Conservation (phyloP, 441 rosid species). For the Pelargonium australe region DNA sequence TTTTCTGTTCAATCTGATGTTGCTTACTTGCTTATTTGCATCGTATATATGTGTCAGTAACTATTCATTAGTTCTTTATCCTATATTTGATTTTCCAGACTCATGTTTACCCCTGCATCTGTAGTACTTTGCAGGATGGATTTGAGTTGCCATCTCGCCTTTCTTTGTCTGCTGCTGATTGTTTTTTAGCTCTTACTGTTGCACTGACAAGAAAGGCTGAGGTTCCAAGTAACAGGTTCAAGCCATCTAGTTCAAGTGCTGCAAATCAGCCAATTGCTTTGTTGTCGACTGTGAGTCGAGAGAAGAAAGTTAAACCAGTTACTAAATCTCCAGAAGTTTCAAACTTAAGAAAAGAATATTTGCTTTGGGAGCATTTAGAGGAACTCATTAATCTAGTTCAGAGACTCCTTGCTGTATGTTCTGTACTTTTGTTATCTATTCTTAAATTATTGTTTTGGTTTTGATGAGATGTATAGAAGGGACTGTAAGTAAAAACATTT, state of each 20-base stretch:
- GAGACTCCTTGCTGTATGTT: conserved; percentile 61
- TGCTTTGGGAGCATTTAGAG: conserved; percentile 60
- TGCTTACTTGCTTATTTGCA: not conserved
- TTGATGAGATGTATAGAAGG: not conserved
- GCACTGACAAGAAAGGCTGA: conserved; percentile 60
- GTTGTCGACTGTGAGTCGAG: conserved; percentile 25
- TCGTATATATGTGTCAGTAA: no score
- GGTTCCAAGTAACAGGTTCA: conserved; percentile 30
- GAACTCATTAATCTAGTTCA: conserved; percentile 49
- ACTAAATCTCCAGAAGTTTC: conserved; percentile 29
- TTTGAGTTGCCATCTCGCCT: conserved; percentile 87
- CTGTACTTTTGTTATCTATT: conserved; percentile 17
- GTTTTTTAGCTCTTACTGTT: conserved; percentile 60
- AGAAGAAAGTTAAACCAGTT: conserved; percentile 34
- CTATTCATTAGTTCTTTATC: not conserved
- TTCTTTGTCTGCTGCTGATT: conserved; percentile 83
- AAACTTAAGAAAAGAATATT: conserved; percentile 29
- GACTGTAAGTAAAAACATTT: not conserved
- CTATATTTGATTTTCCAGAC: not conserved
- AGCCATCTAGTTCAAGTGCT: conserved; percentile 29
- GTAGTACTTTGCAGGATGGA: conserved; percentile 67
- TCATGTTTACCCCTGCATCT: conserved; percentile 17
- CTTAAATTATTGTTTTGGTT: conserved; percentile 10
- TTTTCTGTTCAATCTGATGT: no score
- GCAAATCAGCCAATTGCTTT: conserved; percentile 31